These are phyloP conservation scores for Polyplosphaeria fusca DNA, from an alignment of 495 filamentous ascomycete species.

Conservation along the genomic window DNA sequence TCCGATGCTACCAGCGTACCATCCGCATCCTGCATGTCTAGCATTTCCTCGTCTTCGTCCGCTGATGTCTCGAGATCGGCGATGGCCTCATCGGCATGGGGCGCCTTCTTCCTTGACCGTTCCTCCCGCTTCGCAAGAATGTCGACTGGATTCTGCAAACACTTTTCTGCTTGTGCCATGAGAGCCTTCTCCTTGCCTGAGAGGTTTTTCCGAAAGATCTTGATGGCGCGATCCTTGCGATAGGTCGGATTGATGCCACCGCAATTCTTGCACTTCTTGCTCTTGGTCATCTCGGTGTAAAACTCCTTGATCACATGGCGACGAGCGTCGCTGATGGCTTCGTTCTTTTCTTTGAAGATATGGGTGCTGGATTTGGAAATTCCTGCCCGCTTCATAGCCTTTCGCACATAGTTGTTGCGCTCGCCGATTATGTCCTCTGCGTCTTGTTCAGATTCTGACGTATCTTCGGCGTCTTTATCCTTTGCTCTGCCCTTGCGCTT, in stretches of 20 bases:
- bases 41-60: constrained; percentile 42
- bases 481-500: neutral
- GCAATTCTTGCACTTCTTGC: constrained; percentile 72
- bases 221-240: constrained; percentile 80
- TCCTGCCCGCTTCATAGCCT: constrained; percentile 53
- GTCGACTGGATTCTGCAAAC: constrained; percentile 58
- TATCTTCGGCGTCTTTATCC: constrained; percentile 48
- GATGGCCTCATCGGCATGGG: constrained; percentile 64
- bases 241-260: constrained; percentile 62
- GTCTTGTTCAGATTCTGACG: constrained; percentile 52
- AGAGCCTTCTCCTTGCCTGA: constrained; percentile 64
- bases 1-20: constrained; percentile 31
- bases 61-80: constrained; percentile 57
- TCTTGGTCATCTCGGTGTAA: constrained; percentile 60
- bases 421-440: constrained; percentile 61
- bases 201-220: constrained; percentile 87
- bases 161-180: constrained; percentile 69
- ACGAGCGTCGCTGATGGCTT: constrained; percentile 72
- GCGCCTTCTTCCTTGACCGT: constrained; percentile 26
- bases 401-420: constrained; percentile 67
- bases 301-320: constrained; percentile 76
- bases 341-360: constrained; percentile 67
- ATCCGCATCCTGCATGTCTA: constrained; percentile 47
- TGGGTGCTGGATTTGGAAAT: constrained; percentile 50
- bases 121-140: constrained; percentile 36